These are phyloP conservation scores for Pholiota adiposa DNA, from an alignment of 1,284 basidiomycete genomes.

Conservation along the genomic window DNA sequence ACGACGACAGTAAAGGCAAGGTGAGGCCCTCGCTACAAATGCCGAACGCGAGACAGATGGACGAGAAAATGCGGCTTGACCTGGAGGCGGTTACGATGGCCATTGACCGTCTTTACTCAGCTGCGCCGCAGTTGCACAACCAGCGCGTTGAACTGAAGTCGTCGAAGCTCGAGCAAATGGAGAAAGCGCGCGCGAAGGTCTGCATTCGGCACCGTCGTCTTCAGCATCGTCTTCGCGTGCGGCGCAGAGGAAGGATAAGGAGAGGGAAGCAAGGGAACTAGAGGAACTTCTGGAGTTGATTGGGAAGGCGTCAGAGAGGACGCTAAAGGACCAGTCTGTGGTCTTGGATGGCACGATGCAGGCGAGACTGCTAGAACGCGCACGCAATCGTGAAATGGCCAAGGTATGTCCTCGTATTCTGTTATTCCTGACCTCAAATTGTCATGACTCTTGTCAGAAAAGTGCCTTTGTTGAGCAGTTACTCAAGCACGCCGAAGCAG, in stretches of 20 bases:
- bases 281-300: slow-evolving; percentile 75
- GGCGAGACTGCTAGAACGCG: slow-evolving; percentile 49
- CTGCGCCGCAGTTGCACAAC: slow-evolving; percentile 83
- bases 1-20: slow-evolving; percentile 40
- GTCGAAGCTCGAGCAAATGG: slow-evolving; percentile 62
- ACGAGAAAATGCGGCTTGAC: slow-evolving; percentile 81
- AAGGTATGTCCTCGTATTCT: slow-evolving; percentile 50
- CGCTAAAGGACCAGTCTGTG: slow-evolving; percentile 70
- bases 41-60: slow-evolving; percentile 20
- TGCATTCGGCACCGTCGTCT: slow-evolving; percentile 17
- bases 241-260: slow-evolving; percentile 51
- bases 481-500: slow-evolving; percentile 64
- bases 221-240: slow-evolving; percentile 15
- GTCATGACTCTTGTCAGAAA: slow-evolving; percentile 53
- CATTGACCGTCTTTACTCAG: slow-evolving; percentile 83
- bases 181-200: slow-evolving; percentile 55
- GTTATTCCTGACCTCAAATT: background rate
- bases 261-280: slow-evolving; percentile 57
- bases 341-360: slow-evolving; percentile 63
- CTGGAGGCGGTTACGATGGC: slow-evolving; percentile 83
- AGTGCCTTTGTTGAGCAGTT: slow-evolving; percentile 75
- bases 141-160: slow-evolving; percentile 84
- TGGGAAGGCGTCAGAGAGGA: slow-evolving; percentile 70
- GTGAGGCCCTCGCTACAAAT: slow-evolving; percentile 21
- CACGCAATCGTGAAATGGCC: slow-evolving; percentile 56